phyloP scores from a whole-genome alignment of 257 asterid genomes.

The Capsicum baccatum region DNA sequence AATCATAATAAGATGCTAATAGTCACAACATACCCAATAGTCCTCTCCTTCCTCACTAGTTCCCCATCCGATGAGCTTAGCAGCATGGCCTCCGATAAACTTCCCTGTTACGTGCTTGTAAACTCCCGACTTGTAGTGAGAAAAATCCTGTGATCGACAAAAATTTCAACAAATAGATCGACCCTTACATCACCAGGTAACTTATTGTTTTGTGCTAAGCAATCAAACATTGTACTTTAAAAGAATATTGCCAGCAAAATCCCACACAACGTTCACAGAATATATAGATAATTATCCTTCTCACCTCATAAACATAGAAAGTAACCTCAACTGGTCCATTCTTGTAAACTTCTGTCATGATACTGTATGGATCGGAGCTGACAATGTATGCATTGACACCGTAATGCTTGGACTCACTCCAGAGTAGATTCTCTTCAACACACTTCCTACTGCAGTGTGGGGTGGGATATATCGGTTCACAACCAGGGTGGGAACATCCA shows the following conservation, averaged over 20 bases:
- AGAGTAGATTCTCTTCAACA: conserved; percentile 61
- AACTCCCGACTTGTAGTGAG: conserved; percentile 91
- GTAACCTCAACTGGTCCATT: conserved; percentile 96
- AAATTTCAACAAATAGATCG: neutral
- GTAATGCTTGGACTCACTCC: conserved; percentile 78
- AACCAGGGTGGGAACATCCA: conserved; percentile 98
- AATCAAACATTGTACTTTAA: neutral
- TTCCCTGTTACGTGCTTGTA: conserved; percentile 75
- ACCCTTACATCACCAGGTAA: neutral
- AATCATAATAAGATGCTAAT: neutral
- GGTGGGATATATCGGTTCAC: conserved; percentile 87
- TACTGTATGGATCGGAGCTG: conserved; percentile 67
- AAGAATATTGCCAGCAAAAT: too few species aligned
- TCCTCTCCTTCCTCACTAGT: conserved; percentile 77
- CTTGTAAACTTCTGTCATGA: conserved; percentile 80
- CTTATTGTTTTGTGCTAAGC: neutral
- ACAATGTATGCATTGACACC: conserved; percentile 60
- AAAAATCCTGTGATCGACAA: conserved; percentile 69
- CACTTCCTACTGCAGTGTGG: conserved; percentile 77
- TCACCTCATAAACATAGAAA: conserved; percentile 94
- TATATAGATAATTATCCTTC: neutral
- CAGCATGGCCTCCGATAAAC: conserved; percentile 88
- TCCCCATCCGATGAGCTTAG: conserved; percentile 97
- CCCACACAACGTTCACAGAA: too few species aligned
- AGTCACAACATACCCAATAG: conserved; percentile 67